Conservation (phyloP, 2,329 filamentous ascomycete genomes). For the Venturia effusa region DNA sequence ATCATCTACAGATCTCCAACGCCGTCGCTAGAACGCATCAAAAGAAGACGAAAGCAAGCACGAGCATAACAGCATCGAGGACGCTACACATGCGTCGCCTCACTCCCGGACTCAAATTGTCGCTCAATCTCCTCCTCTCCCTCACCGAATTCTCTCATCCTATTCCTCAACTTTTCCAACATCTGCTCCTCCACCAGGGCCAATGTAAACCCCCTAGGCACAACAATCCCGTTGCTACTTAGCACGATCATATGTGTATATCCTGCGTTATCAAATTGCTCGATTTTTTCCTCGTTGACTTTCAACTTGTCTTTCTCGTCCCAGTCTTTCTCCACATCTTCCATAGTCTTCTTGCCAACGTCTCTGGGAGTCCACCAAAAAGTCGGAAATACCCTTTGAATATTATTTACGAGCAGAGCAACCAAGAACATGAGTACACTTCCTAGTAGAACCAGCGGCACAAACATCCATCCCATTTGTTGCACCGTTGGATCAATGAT, state of each 20-base stretch:
- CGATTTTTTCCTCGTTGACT: slow-evolving; percentile 17
- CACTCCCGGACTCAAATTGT: background rate
- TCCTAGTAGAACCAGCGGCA: slow-evolving; percentile 31
- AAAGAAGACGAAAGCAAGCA: background rate
- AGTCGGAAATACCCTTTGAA: slow-evolving; percentile 34
- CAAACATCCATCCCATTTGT: slow-evolving; percentile 35
- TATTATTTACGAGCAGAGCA: slow-evolving; percentile 35
- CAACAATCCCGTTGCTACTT: slow-evolving; percentile 19
- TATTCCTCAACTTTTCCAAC: slow-evolving; percentile 24
- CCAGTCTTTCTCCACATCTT: slow-evolving; percentile 18
- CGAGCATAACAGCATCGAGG: background rate
- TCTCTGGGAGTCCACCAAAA: slow-evolving; percentile 39
- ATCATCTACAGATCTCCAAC: background rate
- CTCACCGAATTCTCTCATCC: slow-evolving; percentile 16
- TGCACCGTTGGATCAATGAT: slow-evolving; percentile 29
- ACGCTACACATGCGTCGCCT: slow-evolving; percentile 1
- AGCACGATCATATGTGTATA: slow-evolving; percentile 20
- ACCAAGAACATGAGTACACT: slow-evolving; percentile 31
- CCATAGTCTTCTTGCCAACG: slow-evolving; percentile 16
- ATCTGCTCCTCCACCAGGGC: slow-evolving; percentile 25
- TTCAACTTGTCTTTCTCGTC: slow-evolving; percentile 17
- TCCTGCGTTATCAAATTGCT: background rate
- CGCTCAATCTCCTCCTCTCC: background rate
- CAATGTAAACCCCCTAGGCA: slow-evolving; percentile 27
- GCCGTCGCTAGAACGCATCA: background rate